phyloP scores from a whole-genome alignment of 2,329 filamentous ascomycete genomes.

The Neofusicoccum ribis region DNA sequence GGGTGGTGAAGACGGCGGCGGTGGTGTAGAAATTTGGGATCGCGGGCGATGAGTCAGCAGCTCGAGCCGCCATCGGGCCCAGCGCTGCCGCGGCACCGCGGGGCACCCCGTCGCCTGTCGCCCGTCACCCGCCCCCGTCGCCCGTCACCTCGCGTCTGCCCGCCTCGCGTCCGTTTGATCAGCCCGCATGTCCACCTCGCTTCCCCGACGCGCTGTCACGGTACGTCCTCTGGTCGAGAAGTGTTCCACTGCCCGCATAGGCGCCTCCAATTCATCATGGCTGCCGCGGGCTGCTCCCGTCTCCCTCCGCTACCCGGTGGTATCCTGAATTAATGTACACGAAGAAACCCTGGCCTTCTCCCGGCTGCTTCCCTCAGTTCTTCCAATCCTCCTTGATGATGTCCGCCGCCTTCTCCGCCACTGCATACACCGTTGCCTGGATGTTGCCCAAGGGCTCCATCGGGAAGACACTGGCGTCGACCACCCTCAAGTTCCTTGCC shows the following conservation, averaged over 20 bases:
- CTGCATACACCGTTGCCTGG: conserved; percentile 17
- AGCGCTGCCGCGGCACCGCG: not conserved
- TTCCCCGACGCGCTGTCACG: not conserved
- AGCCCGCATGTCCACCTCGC: not conserved
- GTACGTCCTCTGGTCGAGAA: too few species aligned
- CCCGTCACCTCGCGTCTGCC: too few species aligned
- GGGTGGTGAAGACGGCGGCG: not conserved
- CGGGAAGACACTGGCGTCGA: conserved; percentile 22
- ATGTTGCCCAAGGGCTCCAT: conserved; percentile 16
- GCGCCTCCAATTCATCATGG: too few species aligned
- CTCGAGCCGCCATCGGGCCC: not conserved
- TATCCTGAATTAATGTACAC: not conserved
- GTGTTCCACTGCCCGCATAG: too few species aligned
- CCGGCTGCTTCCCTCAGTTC: not conserved
- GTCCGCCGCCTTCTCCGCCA: conserved; percentile 27
- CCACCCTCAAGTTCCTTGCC: conserved; percentile 17
- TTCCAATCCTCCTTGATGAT: conserved; percentile 26
- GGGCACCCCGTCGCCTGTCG: not conserved
- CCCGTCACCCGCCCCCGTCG: not conserved
- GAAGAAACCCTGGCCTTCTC: not conserved
- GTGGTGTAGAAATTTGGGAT: not conserved
- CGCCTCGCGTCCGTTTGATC: not conserved
- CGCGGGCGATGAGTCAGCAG: conserved; percentile 10
- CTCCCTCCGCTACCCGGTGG: not conserved
- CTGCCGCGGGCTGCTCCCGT: not conserved